These are phyloP conservation scores for Carex arenaria DNA, from an alignment of 202 grass and related monocot species.

Conservation along the genomic window DNA sequence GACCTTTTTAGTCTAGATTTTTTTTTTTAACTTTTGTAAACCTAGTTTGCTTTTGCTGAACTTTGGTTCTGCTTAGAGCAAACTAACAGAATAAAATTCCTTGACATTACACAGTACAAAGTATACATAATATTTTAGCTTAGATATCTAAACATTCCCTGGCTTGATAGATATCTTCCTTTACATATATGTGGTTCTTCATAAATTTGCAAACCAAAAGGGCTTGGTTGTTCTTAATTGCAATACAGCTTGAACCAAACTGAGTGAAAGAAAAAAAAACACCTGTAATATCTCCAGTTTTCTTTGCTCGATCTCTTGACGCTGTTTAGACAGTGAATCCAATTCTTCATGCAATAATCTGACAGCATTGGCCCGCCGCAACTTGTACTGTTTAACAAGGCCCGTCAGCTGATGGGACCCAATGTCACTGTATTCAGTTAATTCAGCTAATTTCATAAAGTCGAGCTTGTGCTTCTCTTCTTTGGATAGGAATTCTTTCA, in stretches of 20 bases:
- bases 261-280: not conserved
- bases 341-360: constrained; percentile 62
- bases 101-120: not conserved
- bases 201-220: not conserved
- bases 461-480: constrained; percentile 39
- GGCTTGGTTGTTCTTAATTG: not conserved
- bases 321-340: constrained; percentile 49
- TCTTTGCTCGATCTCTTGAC: constrained; percentile 76
- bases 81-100: not conserved
- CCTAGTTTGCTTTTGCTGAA: not conserved
- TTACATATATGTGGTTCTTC: not conserved
- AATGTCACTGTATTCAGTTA: constrained; percentile 66
- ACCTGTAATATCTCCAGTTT: constrained; percentile 57
- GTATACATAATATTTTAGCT: not conserved
- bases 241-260: not conserved
- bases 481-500: constrained; percentile 38
- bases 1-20: not conserved
- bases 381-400: constrained; percentile 66
- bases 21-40: not conserved
- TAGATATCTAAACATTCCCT: not conserved
- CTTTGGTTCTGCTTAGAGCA: not conserved
- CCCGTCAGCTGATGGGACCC: constrained; percentile 56
- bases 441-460: constrained; percentile 40
- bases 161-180: not conserved
- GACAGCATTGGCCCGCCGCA: constrained; percentile 37